Conservation (phyloP, 1,139 yeast genomes). For the Saccharomycopsis hybrid region DNA sequence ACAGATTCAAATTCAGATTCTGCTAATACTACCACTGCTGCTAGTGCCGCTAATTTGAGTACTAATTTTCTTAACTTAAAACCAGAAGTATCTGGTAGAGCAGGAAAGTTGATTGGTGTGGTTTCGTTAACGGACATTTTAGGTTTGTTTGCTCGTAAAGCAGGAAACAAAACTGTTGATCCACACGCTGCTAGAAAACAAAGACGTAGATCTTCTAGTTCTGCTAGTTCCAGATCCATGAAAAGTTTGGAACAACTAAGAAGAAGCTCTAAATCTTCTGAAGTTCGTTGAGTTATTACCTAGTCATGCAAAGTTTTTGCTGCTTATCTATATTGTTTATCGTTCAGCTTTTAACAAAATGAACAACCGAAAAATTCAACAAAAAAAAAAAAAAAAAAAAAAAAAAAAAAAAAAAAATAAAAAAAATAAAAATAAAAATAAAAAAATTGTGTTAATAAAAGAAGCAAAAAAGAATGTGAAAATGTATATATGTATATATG, state of each 20-base stretch:
- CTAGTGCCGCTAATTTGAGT: constrained; percentile 19
- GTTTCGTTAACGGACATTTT: constrained; percentile 85
- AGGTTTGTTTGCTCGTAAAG: constrained; percentile 68
- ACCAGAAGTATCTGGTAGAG: constrained; percentile 40
- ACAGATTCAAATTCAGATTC: not conserved
- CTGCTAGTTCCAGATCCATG: constrained; percentile 29
- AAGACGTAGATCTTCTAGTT: constrained; percentile 62
- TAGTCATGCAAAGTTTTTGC: not conserved
- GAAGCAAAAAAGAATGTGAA: no score
- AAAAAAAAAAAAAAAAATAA: no score
- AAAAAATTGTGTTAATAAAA: no score
- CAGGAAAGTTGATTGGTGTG: constrained; percentile 83
- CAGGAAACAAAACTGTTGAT: constrained; percentile 56
- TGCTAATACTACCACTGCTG: constrained; percentile 20
- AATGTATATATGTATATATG: no score
- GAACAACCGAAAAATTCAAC: no score
- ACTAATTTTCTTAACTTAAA: constrained; percentile 23
- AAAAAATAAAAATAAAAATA: no score
- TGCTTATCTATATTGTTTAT: not conserved
- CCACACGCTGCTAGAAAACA: constrained; percentile 83
- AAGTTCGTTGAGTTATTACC: not conserved
- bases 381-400: no score
- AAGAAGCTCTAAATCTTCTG: constrained; percentile 24
- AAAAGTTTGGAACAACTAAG: constrained; percentile 30
- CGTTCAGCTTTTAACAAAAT: no score